phyloP scores from a whole-genome alignment of 345 rosid species.

The Theobroma cacao region DNA sequence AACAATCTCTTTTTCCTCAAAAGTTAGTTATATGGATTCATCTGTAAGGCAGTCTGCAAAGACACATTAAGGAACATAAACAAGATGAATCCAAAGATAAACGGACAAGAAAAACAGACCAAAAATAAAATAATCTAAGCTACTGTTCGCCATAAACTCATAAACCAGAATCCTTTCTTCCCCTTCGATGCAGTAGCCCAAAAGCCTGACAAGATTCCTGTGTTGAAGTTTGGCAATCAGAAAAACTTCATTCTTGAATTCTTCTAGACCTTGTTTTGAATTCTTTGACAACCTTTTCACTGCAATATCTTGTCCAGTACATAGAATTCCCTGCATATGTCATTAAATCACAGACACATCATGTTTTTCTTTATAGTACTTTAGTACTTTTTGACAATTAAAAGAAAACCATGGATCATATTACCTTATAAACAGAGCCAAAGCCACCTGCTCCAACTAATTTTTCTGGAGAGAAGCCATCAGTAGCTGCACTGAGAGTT shows the following conservation, averaged over 20 bases:
- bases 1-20: no score
- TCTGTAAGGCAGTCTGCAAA: no score
- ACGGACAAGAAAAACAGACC: background rate
- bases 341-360: background rate
- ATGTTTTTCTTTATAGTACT: no score
- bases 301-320: background rate
- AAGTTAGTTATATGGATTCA: no score
- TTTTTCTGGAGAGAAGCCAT: background rate
- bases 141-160: slow-evolving; percentile 38
- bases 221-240: slow-evolving; percentile 2
- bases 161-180: slow-evolving; percentile 9
- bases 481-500: background rate
- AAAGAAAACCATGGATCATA: background rate
- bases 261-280: background rate
- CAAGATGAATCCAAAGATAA: background rate
- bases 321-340: background rate
- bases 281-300: background rate
- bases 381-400: background rate
- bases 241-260: background rate
- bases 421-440: slow-evolving; percentile 11
- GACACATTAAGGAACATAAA: no score
- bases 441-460: background rate
- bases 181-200: background rate
- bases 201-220: background rate
- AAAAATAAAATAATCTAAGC: slow-evolving; percentile 9